phyloP scores from a whole-genome alignment of 306 rosid species.

The Chamaecrista fasciculata region DNA sequence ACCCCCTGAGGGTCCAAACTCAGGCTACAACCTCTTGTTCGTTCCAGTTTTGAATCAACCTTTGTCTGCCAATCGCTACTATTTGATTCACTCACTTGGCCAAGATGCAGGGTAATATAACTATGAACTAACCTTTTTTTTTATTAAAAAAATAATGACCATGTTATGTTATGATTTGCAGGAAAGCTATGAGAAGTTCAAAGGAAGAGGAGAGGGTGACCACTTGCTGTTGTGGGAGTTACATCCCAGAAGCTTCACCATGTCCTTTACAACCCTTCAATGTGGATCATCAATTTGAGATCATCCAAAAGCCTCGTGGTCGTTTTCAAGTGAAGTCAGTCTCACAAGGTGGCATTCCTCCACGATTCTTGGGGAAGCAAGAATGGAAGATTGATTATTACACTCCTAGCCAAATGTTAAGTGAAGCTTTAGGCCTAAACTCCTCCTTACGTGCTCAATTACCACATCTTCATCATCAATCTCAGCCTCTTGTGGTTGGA shows the following conservation, averaged over 20 bases:
- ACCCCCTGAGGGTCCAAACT: constrained; percentile 41
- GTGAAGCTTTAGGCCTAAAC: constrained; percentile 44
- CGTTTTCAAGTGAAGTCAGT: constrained; percentile 34
- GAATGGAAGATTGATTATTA: constrained; percentile 26
- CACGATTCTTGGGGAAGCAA: constrained; percentile 17
- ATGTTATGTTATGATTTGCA: neutral
- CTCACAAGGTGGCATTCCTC: constrained; percentile 37
- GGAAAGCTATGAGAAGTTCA: neutral
- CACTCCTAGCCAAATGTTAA: constrained; percentile 2
- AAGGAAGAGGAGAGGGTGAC: neutral
- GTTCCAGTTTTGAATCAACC: neutral
- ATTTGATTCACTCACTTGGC: neutral
- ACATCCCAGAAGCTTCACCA: neutral
- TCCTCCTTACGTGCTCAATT: constrained; percentile 31
- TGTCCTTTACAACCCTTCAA: neutral
- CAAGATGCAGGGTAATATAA: neutral
- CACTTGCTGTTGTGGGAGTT: neutral
- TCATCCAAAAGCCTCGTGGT: neutral
- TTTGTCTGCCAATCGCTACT: neutral
- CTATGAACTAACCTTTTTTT: too few species aligned
- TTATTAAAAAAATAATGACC: too few species aligned
- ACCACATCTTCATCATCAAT: constrained; percentile 28
- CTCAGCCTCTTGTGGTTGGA: constrained; percentile 42
- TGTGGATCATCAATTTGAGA: neutral
- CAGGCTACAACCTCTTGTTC: constrained; percentile 16